Conservation (phyloP, 2,329 filamentous ascomycete genomes). For the Plenodomus biglobosus region DNA sequence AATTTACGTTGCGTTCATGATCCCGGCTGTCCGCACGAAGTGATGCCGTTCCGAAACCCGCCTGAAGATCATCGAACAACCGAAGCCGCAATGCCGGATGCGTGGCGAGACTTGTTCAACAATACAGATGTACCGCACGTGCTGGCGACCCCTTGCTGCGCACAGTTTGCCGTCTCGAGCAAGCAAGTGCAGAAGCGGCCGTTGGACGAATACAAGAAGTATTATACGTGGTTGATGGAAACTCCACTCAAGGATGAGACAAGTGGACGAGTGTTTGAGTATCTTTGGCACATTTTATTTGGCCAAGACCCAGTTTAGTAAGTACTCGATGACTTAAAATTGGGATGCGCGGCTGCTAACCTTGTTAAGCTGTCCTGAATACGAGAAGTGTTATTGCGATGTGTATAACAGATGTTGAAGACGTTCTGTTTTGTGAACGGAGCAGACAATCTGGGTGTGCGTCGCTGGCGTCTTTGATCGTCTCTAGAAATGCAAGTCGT, state of each 20-base stretch:
- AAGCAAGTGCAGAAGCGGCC: constrained; percentile 28
- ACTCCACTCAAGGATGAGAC: constrained; percentile 26
- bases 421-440: background rate
- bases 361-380: constrained; percentile 19
- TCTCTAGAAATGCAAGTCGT: background rate
- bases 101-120: constrained; percentile 20
- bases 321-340: constrained; percentile 9
- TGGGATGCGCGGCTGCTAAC: constrained; percentile 4
- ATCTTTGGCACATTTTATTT: constrained; percentile 33
- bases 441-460: background rate
- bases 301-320: constrained; percentile 23
- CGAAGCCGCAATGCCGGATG: constrained; percentile 17
- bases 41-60: constrained; percentile 39
- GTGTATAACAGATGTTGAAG: constrained; percentile 18
- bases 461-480: background rate
- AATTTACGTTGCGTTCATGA: constrained; percentile 45
- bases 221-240: constrained; percentile 25
- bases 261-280: constrained; percentile 27
- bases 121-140: constrained; percentile 13
- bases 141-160: constrained; percentile 52
- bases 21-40: constrained; percentile 46
- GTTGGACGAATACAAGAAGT: constrained; percentile 31
- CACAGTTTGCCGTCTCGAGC: constrained; percentile 42
- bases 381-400: constrained; percentile 24
- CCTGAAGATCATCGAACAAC: constrained; percentile 13